phyloP scores from a whole-genome alignment of 257 asterid genomes.

The Sherardia arvensis region DNA sequence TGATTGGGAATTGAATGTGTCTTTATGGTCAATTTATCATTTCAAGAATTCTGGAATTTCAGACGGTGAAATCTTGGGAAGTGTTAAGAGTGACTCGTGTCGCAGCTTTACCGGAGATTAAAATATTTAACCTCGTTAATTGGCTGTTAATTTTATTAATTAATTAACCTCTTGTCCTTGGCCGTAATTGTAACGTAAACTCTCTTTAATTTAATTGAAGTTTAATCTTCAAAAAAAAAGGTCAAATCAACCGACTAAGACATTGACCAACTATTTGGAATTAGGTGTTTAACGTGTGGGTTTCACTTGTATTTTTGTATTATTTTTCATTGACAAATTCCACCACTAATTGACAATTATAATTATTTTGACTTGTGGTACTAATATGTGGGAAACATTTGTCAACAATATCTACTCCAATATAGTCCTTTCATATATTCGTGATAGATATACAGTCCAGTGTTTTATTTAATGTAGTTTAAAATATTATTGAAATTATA shows the following conservation, averaged over 20 bases:
- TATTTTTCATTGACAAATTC: not conserved
- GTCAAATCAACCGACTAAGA: not conserved
- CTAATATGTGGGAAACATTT: not conserved
- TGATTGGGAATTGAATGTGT: no score
- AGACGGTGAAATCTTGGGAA: not conserved
- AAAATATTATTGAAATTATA: no score
- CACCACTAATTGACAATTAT: not conserved
- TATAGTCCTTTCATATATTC: no score
- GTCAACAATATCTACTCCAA: not conserved
- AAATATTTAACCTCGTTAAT: not conserved
- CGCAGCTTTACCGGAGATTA: not conserved
- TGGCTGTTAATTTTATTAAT: no score
- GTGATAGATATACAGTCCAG: no score
- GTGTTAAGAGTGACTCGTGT: not conserved
- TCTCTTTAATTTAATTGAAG: no score
- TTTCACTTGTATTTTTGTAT: not conserved
- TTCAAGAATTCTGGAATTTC: not conserved
- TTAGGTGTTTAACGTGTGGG: not conserved
- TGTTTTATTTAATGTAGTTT: no score
- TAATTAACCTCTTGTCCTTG: not conserved
- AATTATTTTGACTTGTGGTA: not conserved
- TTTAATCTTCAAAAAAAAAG: not conserved
- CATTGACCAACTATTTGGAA: not conserved
- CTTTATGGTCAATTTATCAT: not conserved
- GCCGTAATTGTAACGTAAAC: not conserved